These are phyloP conservation scores for Apiotrichum siamense DNA, from an alignment of 1,284 basidiomycete genomes.

Conservation along the genomic window DNA sequence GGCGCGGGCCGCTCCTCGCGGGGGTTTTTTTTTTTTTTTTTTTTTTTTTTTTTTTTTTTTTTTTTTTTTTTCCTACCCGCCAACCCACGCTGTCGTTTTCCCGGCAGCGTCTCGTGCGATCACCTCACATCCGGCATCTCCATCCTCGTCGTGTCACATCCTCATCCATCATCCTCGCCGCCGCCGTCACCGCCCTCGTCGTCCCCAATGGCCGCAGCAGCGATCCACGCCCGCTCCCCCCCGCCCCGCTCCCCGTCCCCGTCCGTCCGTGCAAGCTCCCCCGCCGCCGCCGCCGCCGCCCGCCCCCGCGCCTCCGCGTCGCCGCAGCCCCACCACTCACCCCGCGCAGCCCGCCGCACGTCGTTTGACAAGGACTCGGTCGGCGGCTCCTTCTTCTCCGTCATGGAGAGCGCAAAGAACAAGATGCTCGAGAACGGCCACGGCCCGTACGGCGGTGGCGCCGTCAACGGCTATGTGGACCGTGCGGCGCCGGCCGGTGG, in stretches of 20 bases:
- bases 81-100: too few relatives aligned
- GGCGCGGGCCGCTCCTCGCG: too few relatives aligned
- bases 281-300: slow-evolving; percentile 5
- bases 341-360: slow-evolving; percentile 8
- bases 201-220: slow-evolving; percentile 11
- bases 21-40: too few relatives aligned
- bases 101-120: too few relatives aligned
- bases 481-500: background rate
- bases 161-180: too few relatives aligned
- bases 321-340: slow-evolving; percentile 5
- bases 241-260: slow-evolving; percentile 1
- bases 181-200: background rate
- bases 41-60: too few relatives aligned
- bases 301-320: slow-evolving; percentile 8
- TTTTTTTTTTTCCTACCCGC: too few relatives aligned
- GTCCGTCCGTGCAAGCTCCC: slow-evolving; percentile 1
- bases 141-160: background rate
- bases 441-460: background rate
- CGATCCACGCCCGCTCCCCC: slow-evolving; percentile 1
- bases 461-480: background rate
- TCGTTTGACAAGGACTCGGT: slow-evolving; percentile 5
- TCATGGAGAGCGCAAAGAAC: slow-evolving; percentile 1
- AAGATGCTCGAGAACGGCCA: background rate
- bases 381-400: background rate
- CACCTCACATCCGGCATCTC: background rate